Evolutionary conservation across 2,329 filamentous ascomycete species (phyloP), one percentile per base, ranked within the genome.

Genomic region (Monilinia aucupariae): DNA sequence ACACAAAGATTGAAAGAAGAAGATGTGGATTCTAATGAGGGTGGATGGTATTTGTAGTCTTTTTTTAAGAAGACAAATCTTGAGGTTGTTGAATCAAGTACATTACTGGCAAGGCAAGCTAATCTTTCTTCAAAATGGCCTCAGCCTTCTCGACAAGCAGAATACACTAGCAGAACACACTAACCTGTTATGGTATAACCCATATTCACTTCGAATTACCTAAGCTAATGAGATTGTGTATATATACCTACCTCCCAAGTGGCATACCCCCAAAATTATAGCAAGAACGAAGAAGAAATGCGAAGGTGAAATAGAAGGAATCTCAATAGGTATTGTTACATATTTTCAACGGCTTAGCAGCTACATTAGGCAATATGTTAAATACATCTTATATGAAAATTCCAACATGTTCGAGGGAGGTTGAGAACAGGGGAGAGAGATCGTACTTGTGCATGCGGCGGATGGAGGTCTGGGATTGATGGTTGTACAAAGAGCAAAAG

Each of bases 401-500:
- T 9, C 50, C 32, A 52, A 25, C 15, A 22, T n/a, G 8, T 51
- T 15, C 43, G 68, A 5, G 71, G 66, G 4, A 47, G 62, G 1
- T 27, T 73, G 1, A 49, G 64, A 22, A 56, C 58, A 39, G 67
- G 66, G 0, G 71, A 77, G 45, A 70, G 67, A 0, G 66, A 30
- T 6, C 27, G 27, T 76, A 0, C 64, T 77, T 10, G 70, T 77
- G 0, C 75, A 76, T 59, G 66, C 69, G 9, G 75, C 70, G 1
- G 66, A 73, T 3, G 74, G 75, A 4, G 72, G 68, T 1, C 51
- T 77, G 2, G 75, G 76, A 73, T 84, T 82, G 30, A 81, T 82
- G 72, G 82, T 82, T 30, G 78, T 82, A 20, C 82, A 84, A 70
- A 78, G 85, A 50, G 82, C 82, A 0, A 79, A 78, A 53, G 80